phyloP scores from a whole-genome alignment of 805 yeast genomes.

The Kuraishia hungarica region DNA sequence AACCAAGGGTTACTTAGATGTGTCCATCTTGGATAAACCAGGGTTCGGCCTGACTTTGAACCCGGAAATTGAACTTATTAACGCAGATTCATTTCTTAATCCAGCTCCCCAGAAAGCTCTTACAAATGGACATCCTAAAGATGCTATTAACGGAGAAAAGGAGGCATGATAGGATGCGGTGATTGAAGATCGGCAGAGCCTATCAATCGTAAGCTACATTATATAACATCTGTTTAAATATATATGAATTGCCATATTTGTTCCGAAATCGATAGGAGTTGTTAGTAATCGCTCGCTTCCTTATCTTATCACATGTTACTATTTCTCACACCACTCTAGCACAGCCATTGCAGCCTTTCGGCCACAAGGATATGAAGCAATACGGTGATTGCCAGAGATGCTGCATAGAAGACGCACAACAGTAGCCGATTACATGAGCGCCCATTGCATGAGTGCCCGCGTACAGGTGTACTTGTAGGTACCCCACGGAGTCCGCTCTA shows the following conservation, averaged over 20 bases:
- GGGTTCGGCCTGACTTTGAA: slow-evolving; percentile 41
- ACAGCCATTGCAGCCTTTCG: neutral
- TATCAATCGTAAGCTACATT: too few relatives aligned
- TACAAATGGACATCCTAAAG: neutral
- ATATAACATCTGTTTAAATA: neutral
- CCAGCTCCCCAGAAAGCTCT: slow-evolving; percentile 28
- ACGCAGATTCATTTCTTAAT: slow-evolving; percentile 27
- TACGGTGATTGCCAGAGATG: neutral
- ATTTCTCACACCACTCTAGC: too few relatives aligned
- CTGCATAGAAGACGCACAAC: neutral
- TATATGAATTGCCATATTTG: neutral
- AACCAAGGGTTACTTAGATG: slow-evolving; percentile 31
- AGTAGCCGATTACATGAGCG: neutral
- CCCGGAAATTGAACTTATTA: slow-evolving; percentile 31
- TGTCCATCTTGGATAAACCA: slow-evolving; percentile 33
- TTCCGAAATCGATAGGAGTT: neutral
- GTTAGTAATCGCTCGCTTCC: too few relatives aligned
- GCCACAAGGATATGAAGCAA: neutral
- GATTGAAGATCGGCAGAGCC: too few relatives aligned
- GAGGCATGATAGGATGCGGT: neutral
- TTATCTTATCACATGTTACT: neutral
- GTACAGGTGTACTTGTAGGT: neutral
- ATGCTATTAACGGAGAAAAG: neutral
- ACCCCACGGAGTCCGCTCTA: neutral
- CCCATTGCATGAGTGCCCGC: neutral